Evolutionary conservation across 163 green algal genomes (phyloP), one percentile per base, ranked within the genome.

Genomic region (Coccomyxa subellipsoidea): DNA sequence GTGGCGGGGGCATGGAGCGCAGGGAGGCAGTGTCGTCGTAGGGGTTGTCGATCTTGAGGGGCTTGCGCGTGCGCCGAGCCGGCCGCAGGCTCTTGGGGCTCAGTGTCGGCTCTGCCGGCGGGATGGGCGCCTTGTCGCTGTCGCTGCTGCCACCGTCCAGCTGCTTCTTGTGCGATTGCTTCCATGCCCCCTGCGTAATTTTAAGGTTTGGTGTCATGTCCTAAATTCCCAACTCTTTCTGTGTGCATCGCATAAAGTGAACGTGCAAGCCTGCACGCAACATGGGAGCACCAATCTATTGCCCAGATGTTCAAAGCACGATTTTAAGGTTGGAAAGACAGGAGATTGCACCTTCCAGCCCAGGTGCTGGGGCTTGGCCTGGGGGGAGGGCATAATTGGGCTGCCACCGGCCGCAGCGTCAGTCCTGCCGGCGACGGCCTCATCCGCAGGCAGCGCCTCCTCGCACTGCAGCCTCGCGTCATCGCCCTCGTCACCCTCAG

Each of bases 81-180:
- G 70, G 70, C 32, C 70, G 70, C 70, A 77, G 70, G 70, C 70
- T 77, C 70, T 38, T 77, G 31, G 70, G 70, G 70, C 70, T 38
- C 32, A 77, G 18, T 8, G 32, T 47, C 3, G 66, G 66, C 66
- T 73, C 66, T 8, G 8, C 29, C 18, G n/a, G 29, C 2, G 29
- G 66, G 10, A 34, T 73, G 32, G 70, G 18, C 2, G 70, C 31
- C 32, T 77, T 40, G 70, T 40, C 34, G 32, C 70, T 34, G 70
- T 31, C 31, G 70, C 32, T 34, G 70, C 70, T 77, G 32, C 31
- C 70, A 8, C 32, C 70, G 10, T 77, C 70, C 31, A 34, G 18
- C 8, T 77, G 70, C 70, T 47, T 38, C 70, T 77, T 77, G 70
- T 77, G 70, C 8, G 70, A 47, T 31, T 77, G 31, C 70, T 77